phyloP scores from a whole-genome alignment of 495 filamentous ascomycete species.

The Xylaria intraflava region DNA sequence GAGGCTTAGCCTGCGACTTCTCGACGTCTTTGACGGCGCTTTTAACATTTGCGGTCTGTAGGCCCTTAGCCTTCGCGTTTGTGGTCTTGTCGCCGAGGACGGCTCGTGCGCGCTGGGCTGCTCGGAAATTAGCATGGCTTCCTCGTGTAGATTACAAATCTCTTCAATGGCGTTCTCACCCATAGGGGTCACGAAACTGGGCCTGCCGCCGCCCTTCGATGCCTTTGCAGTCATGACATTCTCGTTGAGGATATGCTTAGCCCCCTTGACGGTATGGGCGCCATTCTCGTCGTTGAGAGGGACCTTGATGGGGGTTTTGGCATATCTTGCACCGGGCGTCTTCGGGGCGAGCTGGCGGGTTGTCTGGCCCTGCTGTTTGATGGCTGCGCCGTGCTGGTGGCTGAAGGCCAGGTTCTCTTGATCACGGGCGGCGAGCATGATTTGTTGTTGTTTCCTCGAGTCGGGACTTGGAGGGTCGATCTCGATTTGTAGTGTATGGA shows the following conservation, averaged over 20 bases:
- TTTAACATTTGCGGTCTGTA: conserved; percentile 42
- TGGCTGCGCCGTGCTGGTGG: conserved; percentile 68
- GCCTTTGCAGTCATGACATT: conserved; percentile 51
- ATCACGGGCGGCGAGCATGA: conserved; percentile 73
- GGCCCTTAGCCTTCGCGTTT: conserved; percentile 75
- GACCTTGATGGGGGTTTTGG: conserved; percentile 79
- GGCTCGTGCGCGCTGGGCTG: conserved; percentile 67
- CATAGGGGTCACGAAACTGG: conserved; percentile 71
- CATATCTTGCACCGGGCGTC: conserved; percentile 67
- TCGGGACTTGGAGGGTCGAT: neutral
- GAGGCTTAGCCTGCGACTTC: conserved; percentile 34
- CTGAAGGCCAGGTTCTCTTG: conserved; percentile 81
- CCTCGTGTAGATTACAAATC: neutral
- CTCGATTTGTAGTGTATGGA: neutral
- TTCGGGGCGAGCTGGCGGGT: conserved; percentile 55
- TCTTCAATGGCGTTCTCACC: conserved; percentile 44
- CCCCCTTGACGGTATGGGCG: conserved; percentile 23
- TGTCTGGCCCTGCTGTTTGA: conserved; percentile 58
- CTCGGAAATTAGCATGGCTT: conserved; percentile 22
- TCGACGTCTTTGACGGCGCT: conserved; percentile 34
- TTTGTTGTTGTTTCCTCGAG: neutral
- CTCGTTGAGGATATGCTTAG: conserved; percentile 49
- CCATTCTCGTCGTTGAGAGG: conserved; percentile 82
- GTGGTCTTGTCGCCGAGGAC: conserved; percentile 90
- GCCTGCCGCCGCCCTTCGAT: conserved; percentile 41